A percentile compares a stretch with the other conserved stretches of the same genome.
Conservation (phyloP, 345 rosid species). For the Isatis tinctoria region DNA sequence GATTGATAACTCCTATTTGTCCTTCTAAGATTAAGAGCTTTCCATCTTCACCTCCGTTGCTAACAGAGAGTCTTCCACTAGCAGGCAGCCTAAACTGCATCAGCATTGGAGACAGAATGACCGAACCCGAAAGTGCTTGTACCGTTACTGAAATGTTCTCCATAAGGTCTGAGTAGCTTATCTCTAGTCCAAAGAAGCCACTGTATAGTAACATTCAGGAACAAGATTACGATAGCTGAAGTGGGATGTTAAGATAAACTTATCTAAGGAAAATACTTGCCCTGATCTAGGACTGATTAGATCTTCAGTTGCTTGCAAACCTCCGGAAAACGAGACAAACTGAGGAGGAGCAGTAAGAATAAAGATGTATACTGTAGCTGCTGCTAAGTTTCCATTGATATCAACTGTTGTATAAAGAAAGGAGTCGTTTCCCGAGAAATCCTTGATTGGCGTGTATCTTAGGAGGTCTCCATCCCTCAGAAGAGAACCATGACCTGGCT, state of each 20-base stretch:
- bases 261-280: slow-evolving; percentile 29
- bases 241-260: not conserved
- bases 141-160: slow-evolving; percentile 72
- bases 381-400: slow-evolving; percentile 59
- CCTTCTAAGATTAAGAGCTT: slow-evolving; percentile 60
- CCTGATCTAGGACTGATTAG: slow-evolving; percentile 62
- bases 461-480: slow-evolving; percentile 56
- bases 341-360: slow-evolving; percentile 80
- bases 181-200: slow-evolving; percentile 65
- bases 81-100: slow-evolving; percentile 67
- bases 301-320: slow-evolving; percentile 78
- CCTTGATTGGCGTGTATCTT: slow-evolving; percentile 77
- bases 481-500: slow-evolving; percentile 87
- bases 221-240: not conserved
- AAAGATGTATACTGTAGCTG: slow-evolving; percentile 52
- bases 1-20: slow-evolving; percentile 54
- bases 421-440: slow-evolving; percentile 68
- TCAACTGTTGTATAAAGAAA: slow-evolving; percentile 64
- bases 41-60: slow-evolving; percentile 37
- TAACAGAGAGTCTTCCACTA: slow-evolving; percentile 44
- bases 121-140: slow-evolving; percentile 51
- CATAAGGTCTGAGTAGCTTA: slow-evolving; percentile 56
- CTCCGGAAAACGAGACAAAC: slow-evolving; percentile 60
- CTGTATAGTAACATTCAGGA: slow-evolving; percentile 36
- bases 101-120: slow-evolving; percentile 55